Base-by-base conservation (phyloP, 305 asterid genomes). In the Fraxinus baroniana region DNA sequence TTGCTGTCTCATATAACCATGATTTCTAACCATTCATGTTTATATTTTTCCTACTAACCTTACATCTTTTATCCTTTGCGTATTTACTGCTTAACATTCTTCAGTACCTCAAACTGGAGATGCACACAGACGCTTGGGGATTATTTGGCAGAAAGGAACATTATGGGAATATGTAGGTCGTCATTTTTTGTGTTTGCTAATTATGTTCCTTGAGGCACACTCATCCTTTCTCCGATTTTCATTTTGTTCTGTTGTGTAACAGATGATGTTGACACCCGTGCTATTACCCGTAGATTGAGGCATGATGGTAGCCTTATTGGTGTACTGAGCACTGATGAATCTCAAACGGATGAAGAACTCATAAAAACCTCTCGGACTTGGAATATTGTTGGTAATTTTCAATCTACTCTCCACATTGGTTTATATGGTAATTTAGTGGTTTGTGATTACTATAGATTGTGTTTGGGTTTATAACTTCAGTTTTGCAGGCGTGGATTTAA, bases 261-360 rank as follows among this genome's bases (percentile, higher is more conserved):
- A 95, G 99, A 93, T 88, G 98, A 94, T 80, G 97, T 95, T 18
- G 99, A 95, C 85, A 95, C 99, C 83, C 97, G 98, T 87, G 99
- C 99, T 62, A 94, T 94, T 84, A 94, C 99, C 81, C 92, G 97
- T 80, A 91, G 98, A 89, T 85, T 95, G 88, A 90, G 99, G 78
- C 89, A 95, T 87, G 97, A 94, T 79, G 99, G 99, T 82, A 95
- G 98, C 88, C 99, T 95, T 87, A 90, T 91, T 55, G 99, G 98
- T 85, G 99, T 95, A 1, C 86, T 94, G 86, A 95, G 95, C 90
- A 95, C 97, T 0, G 99, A 94, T 68, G 86, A 88, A 55, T 85
- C 94, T 73, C 92, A 87, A 90, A 86, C 94, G 8, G 97, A 94
- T 30, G 90, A 92, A 32, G 97, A 95, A 87, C 97, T 95, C 81